Evolutionary conservation across 208 protist genomes (phyloP), one percentile per base, ranked within the genome.

Genomic region (Naegleria fowleri): DNA sequence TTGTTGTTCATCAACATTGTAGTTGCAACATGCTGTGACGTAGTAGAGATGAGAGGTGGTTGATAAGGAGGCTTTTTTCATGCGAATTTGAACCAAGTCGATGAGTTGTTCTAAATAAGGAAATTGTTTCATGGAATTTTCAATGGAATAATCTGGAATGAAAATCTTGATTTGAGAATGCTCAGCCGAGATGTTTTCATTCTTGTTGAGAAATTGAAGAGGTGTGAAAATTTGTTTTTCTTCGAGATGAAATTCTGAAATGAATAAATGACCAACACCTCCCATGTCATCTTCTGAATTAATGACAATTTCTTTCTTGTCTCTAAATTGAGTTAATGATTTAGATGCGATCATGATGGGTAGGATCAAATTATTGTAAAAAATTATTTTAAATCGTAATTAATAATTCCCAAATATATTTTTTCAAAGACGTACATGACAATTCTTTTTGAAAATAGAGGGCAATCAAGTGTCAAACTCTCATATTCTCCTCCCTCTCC

Each of bases 401-500:
- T n/a, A n/a, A n/a, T n/a, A n/a, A n/a, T n/a, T n/a, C n/a, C n/a
- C n/a, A n/a, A n/a, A n/a, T n/a, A n/a, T n/a, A n/a, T n/a, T n/a
- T n/a, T n/a, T n/a, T n/a, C n/a, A n/a, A n/a, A n/a, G n/a, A 41
- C 38, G 41, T 43, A 83, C 93, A 96, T 83, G 29, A 95, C 85
- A 38, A 96, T 96, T 85, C 87, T 92, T 22, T 95, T 92, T 11
- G 90, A 91, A 93, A 97, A 98, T 59, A 99, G 92, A 0, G 98
- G 99, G 92, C 97, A 99, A 93, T 99, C 97, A 0, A 99, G 92
- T 25, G 98, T 97, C n/a, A 99, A 95, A 13, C 98, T 99, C 93
- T 99, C 99, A 95, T 99, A 99, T 95, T 99, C 99, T 41, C 99
- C 99, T 39, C 99, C 99, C 92, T 99, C 99, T 15, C 99, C 99